A percentile compares a stretch with the other conserved stretches of the same genome.
phyloP scores from a whole-genome alignment of 306 rosid genomes.

The Mimosa bimucronata region DNA sequence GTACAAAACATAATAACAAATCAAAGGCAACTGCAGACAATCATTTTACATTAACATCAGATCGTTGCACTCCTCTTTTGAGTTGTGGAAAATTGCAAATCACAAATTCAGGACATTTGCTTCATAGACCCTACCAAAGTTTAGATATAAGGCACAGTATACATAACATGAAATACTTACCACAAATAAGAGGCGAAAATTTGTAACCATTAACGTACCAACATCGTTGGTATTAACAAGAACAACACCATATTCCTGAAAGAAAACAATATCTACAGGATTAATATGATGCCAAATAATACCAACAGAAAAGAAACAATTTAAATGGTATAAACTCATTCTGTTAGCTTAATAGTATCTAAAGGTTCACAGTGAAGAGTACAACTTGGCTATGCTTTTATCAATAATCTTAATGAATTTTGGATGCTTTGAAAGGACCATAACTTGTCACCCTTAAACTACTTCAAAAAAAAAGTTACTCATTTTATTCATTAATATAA shows the following conservation, averaged over 20 bases:
- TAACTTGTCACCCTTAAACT: background rate
- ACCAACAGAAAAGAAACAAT: conserved; percentile 20
- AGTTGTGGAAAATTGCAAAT: conserved; percentile 10
- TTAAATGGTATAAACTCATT: conserved; percentile 7
- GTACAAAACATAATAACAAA: background rate
- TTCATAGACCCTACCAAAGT: conserved; percentile 26
- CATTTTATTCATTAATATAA: too few species aligned
- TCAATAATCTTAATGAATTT: background rate
- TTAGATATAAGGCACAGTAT: conserved; percentile 23
- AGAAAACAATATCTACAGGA: conserved; percentile 34
- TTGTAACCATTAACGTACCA: conserved; percentile 83
- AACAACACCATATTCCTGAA: conserved; percentile 91
- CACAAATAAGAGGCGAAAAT: conserved; percentile 87
- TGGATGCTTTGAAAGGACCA: background rate
- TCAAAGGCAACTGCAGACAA: background rate
- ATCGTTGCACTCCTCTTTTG: background rate
- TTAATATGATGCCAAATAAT: conserved; percentile 24
- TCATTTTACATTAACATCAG: background rate
- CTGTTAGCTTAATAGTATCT: conserved; percentile 19
- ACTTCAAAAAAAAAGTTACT: background rate
- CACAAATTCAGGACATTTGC: conserved; percentile 30
- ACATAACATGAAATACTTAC: conserved; percentile 57
- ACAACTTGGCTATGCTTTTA: conserved; percentile 3
- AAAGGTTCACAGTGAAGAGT: conserved; percentile 10
- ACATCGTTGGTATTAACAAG: conserved; percentile 87